Base-by-base conservation (phyloP, 2,329 filamentous ascomycete genomes). In the Akanthomyces uredinophilus region DNA sequence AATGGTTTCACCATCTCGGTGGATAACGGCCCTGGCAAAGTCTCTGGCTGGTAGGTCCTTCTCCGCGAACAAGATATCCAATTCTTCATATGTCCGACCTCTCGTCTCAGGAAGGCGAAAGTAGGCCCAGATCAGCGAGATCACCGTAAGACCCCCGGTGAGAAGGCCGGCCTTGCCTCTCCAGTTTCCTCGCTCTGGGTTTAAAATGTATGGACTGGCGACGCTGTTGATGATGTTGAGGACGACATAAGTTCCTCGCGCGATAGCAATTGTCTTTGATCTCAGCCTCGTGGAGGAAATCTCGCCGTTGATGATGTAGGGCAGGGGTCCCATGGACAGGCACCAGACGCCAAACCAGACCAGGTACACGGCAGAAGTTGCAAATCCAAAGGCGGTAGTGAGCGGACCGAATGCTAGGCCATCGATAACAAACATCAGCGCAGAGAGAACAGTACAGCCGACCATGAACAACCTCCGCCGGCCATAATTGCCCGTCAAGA, bases 271-370 rank as follows among this genome's bases (percentile, higher is more conserved):
- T 0, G 77, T 79, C 65, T 79, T 74, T 4, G 76, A 74, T 1
- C 77, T 70, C 18, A 80, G 69, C 16, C 76, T 74, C 0, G 75
- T 76, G 66, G 78, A 79, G 58, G 73, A 74, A 22, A 79, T 74
- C 0, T 78, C 78, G 0, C 0, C 88, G 85, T 37, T 37, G 32
- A 37, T 37, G 8, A 37, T 37, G 32, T 37, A 37, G 32, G 32
- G 32, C 32, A 37, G 11, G 7, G 32, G 32, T 10, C 32, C 13
- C 32, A 37, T 37, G 32, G 32, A 37, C 32, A 37, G 32, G 32
- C 32, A 37, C 32, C 8, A 68, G 27, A 29, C 27, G 27, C 27
- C 27, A 6, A 29, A 29, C 27, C 27, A 29, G 4, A 29, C 27
- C 27, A 29, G 27, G 6, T 29, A 29, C 27, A 29, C 27, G 6